Evolutionary conservation across 352 stramenopile species (phyloP), one percentile per base, ranked within the genome.

Genomic region (Lagenidium giganteum): DNA sequence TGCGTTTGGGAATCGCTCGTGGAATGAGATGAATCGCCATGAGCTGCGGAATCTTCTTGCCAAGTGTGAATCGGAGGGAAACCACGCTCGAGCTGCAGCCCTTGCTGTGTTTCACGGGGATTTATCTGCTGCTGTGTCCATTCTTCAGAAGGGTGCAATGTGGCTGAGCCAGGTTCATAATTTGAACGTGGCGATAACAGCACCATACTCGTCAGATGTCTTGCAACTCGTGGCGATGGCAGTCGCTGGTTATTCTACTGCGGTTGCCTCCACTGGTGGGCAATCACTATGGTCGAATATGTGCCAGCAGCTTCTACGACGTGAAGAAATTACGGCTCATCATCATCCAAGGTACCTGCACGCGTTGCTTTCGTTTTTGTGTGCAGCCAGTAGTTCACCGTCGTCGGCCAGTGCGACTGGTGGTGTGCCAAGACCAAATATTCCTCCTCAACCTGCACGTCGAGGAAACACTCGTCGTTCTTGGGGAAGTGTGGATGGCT

Each of bases 141-240:
- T 91, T 1, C 51, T 95, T 17, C 79, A 95, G 24, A 71, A 80
- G 29, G 81, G 72, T 27, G 81, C 83, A 5, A 67, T 70, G 18
- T 78, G 60, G 59, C 44, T 87, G n/a, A 74, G 42, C 33, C 70
- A 89, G 42, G 58, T 72, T 30, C 70, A 85, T 33, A 60, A 70
- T 29, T 38, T 74, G 16, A 67, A 66, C 41, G 31, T 25, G 23
- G 31, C 22, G 17, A 32, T 39, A n/a, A 23, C 39, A 3, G 57
- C 50, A 13, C 62, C 67, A 8, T 78, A 82, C 36, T 78, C 75
- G 13, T 51, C 79, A 1, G 83, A 95, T 40, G 60, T 95, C 14
- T 53, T 91, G n/a, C 76, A 93, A 49, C 71, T 95, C n/a, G 83
- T 91, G 6, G 83, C 83, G 0, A 95, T 95, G 83, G 83, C 83